Evolutionary conservation across 495 filamentous ascomycete genomes (phyloP), one percentile per base, ranked within the genome.

Genomic region (Lindgomyces ingoldianus): DNA sequence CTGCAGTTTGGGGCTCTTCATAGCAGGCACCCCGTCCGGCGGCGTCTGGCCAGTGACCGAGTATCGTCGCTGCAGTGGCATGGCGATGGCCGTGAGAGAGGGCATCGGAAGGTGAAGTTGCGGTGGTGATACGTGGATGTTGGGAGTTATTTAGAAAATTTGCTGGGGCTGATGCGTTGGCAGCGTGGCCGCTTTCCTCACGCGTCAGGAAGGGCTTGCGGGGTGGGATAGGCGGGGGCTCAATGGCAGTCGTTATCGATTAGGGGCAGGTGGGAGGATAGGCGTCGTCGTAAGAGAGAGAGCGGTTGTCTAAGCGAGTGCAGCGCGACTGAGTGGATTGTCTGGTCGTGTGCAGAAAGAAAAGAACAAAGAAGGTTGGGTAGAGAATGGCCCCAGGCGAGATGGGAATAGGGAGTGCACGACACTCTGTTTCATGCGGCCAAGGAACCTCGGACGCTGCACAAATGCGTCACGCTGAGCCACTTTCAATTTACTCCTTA

Each of bases 1-100:
- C 46, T 67, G 64, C 39, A 62, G 64, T 52, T 70, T 65, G 62
- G 67, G 57, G 54, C 60, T 39, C 59, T 59, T 63, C 42, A 63
- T 53, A 51, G 39, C 61, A 25, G 27, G 48, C 49, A 51, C 57
- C 42, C 55, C 52, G 57, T 70, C 67, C 18, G 62, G 67, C 52
- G 62, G 57, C 45, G 51, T 62, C 56, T 65, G 58, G 57, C 67
- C 62, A 8, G 67, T 65, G 29, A 70, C 62, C 18, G 62, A 65
- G 42, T 70, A 70, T 52, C 67, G 25, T 11, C 67, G 62, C 54
- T 65, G 62, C 11, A 59, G 62, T 8, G 55, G 50, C 49, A 62
- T 57, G 11, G 36, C 26, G 9, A 29, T 6, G 41, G 39, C 57
- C 18, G 41, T 19, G 27, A 19, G 50, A 54, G 33, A 21, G 12